phyloP scores from a whole-genome alignment of 164 flowering plant genomes.

The Buxus sempervirens region DNA sequence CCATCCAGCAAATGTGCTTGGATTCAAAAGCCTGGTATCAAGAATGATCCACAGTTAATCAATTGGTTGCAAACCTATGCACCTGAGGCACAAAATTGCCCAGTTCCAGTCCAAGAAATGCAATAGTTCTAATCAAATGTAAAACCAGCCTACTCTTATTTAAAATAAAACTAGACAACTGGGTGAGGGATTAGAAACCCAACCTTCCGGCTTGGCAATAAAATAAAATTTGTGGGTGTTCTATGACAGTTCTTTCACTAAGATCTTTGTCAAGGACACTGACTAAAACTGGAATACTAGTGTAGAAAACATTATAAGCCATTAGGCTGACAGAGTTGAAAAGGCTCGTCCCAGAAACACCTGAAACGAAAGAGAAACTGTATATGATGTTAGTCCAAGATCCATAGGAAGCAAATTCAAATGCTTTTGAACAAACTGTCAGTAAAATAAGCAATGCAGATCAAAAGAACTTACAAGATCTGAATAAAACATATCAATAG shows the following conservation, averaged over 20 bases:
- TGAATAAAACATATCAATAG: slow-evolving; percentile 93
- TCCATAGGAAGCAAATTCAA: not conserved
- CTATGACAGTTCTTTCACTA: slow-evolving; percentile 93
- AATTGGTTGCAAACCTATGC: not conserved
- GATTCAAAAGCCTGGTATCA: slow-evolving; percentile 81
- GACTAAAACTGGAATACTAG: slow-evolving; percentile 87
- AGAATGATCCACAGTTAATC: slow-evolving; percentile 15
- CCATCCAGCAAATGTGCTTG: slow-evolving; percentile 99
- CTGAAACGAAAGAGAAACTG: slow-evolving; percentile 98
- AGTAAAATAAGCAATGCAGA: not conserved
- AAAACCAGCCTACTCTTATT: not conserved
- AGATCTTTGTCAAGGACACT: slow-evolving; percentile 97
- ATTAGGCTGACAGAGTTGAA: slow-evolving; percentile 96
- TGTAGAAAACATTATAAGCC: slow-evolving; percentile 99
- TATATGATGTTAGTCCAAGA: slow-evolving; percentile 32
- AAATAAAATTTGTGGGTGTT: slow-evolving; percentile 91
- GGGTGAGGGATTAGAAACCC: not conserved
- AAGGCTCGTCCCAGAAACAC: slow-evolving; percentile 94
- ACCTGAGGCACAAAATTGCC: not conserved
- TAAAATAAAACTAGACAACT: not conserved
- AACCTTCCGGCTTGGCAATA: slow-evolving; percentile 99
- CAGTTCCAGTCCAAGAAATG: slow-evolving; percentile 9
- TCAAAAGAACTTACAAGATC: slow-evolving; percentile 68
- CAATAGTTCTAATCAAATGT: not conserved
- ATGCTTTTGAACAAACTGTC: not conserved